Base-by-base conservation (phyloP, 352 stramenopile genomes). In the Paralagenidium karlingii region DNA sequence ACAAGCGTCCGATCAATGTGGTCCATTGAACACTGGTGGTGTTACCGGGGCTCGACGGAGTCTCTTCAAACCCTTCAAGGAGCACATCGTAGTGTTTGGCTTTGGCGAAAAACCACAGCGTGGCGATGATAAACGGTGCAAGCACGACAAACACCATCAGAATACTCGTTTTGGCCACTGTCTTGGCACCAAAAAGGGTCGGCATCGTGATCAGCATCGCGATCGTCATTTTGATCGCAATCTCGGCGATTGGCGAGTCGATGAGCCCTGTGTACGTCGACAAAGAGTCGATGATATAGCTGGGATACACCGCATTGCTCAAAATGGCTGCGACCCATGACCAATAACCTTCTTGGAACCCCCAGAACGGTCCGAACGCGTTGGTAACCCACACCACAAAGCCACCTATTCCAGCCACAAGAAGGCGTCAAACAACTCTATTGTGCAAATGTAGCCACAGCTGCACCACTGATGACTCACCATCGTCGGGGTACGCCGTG, bases 341-440 rank as follows among this genome's bases (percentile, higher is more conserved):
- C 40, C 68, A 63, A 45, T 68, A 76, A 4, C 64, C 68, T 33
- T 68, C 57, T 41, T 82, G 66, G 40, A 80, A 79, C 2, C 47
- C 68, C 48, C 51, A 60, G 47, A 76, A 81, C 9, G 67, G 53
- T 1, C 83, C 86, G 64, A 93, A 94, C 6, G 82, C 83, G 46
- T 74, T 68, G 42, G 87, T 55, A 2, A 92, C 71, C 86, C 83
- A 96, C 10, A 78, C 71, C 1, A 90, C 68, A 43, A 70, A 86
- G 19, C 62, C 82, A 6, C 65, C 68, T 30, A 66, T 45, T 45
- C 5, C n/a, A n/a, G n/a, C n/a, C n/a, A n/a, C n/a, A n/a, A n/a
- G n/a, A n/a, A n/a, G n/a, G n/a, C n/a, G n/a, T n/a, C 22, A 13
- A 9, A n/a, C 15, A 19, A 1, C 24, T 15, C 8, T 30, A 8